phyloP scores from a whole-genome alignment of 495 filamentous ascomycete genomes.

The Paragyromitra xinjiangensis region DNA sequence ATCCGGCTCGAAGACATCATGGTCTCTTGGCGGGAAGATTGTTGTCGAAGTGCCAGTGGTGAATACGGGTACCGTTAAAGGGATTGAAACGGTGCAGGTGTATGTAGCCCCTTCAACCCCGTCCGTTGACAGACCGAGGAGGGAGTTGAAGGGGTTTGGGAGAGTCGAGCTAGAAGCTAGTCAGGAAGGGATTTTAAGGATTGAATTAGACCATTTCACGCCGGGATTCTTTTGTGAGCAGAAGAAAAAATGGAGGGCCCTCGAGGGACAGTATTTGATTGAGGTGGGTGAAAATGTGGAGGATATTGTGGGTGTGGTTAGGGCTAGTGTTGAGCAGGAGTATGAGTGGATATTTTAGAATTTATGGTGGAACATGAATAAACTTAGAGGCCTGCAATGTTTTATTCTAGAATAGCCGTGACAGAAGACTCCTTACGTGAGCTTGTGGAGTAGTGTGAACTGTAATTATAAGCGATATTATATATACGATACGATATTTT shows the following conservation, averaged over 20 bases:
- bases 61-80: conserved; percentile 65
- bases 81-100: conserved; percentile 68
- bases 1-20: conserved; percentile 57
- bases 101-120: conserved; percentile 62
- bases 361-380: background rate
- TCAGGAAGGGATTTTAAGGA: conserved; percentile 62
- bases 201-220: conserved; percentile 64
- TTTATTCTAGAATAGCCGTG: background rate
- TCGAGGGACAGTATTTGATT: conserved; percentile 66
- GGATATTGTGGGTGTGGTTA: conserved; percentile 44
- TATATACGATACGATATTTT: too few species aligned
- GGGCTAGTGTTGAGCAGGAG: conserved; percentile 57
- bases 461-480: too few species aligned
- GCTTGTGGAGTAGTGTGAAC: too few species aligned
- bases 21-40: conserved; percentile 48
- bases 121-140: conserved; percentile 63
- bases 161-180: conserved; percentile 66
- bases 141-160: conserved; percentile 68
- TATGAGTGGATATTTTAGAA: conserved; percentile 60
- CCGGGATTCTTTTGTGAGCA: conserved; percentile 69
- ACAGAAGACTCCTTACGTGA: too few species aligned
- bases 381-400: too few species aligned
- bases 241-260: conserved; percentile 66
- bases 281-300: conserved; percentile 63
- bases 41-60: conserved; percentile 62